Conservation (phyloP, 805 yeast genomes). For the Maudiozyma barnettii region DNA sequence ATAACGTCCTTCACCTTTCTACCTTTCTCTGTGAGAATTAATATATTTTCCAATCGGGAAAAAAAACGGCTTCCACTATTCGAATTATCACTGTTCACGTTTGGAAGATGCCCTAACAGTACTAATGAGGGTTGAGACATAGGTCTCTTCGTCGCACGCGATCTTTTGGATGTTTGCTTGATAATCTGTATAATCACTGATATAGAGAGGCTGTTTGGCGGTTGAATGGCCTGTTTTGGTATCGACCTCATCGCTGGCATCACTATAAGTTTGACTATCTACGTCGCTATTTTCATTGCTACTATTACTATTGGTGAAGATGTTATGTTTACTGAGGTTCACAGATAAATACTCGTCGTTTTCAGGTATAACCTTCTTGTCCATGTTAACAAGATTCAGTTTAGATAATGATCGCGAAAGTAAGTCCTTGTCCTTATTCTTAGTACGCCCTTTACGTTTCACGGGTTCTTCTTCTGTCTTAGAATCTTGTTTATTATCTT, state of each 20-base stretch:
- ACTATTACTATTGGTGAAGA: background rate
- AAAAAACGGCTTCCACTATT: background rate
- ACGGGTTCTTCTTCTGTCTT: background rate
- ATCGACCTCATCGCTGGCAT: background rate
- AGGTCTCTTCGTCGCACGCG: conserved; percentile 10
- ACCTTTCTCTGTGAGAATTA: too few relatives aligned
- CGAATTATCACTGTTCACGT: background rate
- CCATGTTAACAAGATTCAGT: background rate
- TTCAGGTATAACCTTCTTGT: background rate
- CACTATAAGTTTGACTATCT: background rate
- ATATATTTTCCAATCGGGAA: too few relatives aligned
- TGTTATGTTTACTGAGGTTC: background rate
- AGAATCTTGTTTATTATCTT: background rate
- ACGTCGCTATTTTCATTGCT: background rate
- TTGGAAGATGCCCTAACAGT: conserved; percentile 7
- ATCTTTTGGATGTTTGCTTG: conserved; percentile 5
- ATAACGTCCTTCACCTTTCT: background rate
- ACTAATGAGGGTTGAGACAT: conserved; percentile 13
- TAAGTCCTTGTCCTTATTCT: background rate
- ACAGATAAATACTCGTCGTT: background rate
- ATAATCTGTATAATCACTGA: conserved; percentile 8
- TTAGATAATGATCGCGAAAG: background rate
- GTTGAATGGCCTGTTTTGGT: background rate
- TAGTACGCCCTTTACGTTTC: background rate
- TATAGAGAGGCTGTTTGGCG: conserved; percentile 4